phyloP scores from a whole-genome alignment of 2,329 filamentous ascomycete species.

The Talaromyces funiculosus region DNA sequence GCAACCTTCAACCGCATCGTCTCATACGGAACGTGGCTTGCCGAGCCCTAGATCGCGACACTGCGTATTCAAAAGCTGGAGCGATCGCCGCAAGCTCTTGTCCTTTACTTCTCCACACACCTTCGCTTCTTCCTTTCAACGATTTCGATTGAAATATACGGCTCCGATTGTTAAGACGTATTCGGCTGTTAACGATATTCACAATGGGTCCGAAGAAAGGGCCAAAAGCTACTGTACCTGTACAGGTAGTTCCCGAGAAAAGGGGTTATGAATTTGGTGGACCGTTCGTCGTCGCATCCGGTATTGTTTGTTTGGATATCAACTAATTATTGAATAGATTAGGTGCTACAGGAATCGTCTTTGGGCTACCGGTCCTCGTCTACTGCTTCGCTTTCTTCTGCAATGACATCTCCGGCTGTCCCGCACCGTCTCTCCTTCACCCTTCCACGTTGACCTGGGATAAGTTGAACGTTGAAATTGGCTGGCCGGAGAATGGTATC shows the following conservation, averaged over 20 bases:
- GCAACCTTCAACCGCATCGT: background rate
- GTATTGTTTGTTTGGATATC: background rate
- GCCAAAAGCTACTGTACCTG: slow-evolving; percentile 25
- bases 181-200: background rate
- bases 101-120: background rate
- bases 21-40: slow-evolving; percentile 16
- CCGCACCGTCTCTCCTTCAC: slow-evolving; percentile 70
- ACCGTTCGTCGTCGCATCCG: slow-evolving; percentile 33
- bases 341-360: slow-evolving; percentile 70
- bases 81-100: slow-evolving; percentile 5
- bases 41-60: slow-evolving; percentile 14
- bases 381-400: slow-evolving; percentile 79
- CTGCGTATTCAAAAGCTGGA: background rate
- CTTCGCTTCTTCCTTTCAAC: background rate
- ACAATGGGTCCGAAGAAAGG: slow-evolving; percentile 24
- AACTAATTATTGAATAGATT: slow-evolving; percentile 47
- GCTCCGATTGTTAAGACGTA: background rate
- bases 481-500: slow-evolving; percentile 70
- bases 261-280: slow-evolving; percentile 45
- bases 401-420: slow-evolving; percentile 90
- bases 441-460: slow-evolving; percentile 66
- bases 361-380: slow-evolving; percentile 71
- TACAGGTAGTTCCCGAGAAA: slow-evolving; percentile 35
- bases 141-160: background rate
- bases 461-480: slow-evolving; percentile 70